Base-by-base conservation (phyloP, 192 early-diverging fungal species). In the Coemansia furcata region DNA sequence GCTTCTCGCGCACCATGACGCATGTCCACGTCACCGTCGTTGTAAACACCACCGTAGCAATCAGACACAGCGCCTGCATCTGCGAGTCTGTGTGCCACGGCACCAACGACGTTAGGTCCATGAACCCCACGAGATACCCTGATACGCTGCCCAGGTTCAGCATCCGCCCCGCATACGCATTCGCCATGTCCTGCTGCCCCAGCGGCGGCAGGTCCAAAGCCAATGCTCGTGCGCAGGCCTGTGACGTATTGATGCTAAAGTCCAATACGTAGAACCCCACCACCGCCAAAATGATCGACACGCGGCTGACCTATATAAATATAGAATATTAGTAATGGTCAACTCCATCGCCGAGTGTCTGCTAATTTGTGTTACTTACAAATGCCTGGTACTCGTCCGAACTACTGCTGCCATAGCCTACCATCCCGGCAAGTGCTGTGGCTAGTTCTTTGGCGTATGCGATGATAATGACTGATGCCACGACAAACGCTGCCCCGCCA, bases 181-280 rank as follows among this genome's bases (percentile, higher is more conserved):
- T 95, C 32, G 89, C 90, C 23, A 82, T 50, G 37, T 93, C 90
- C 72, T 98, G 96, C 71, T 96, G 92, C 44, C 84, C 72, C 14
- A 90, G 72, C 1, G 94, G 91, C 33, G 88, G 84, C 14, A 91
- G 87, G 74, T 99, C 97, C 17, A 97, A 85, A 29, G 95, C 92
- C 44, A 99, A 70, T 2, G 94, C 91, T 12, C 97, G 89, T 43
- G 87, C 89, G 35, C 87, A 87, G 0, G 97, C 94, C 67, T 93
- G 91, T 8, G 95, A 90, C 3, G 91, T 89, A 69, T 98, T 98
- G 68, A 98, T 87, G 11, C 93, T 89, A 75, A 98, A 97, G 76
- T 98, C 97, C 23, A 98, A 77, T 38, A 89, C 83, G 66, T 95
- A 98, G 69, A 98, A 97, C 14, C 88, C 89, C 9, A 86, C 26